Percentiles rank a stretch among this genome's conserved stretches.
These are phyloP conservation scores for Pseudocercospora ulei DNA, from an alignment of 2,329 filamentous ascomycete species.

Conservation along the genomic window DNA sequence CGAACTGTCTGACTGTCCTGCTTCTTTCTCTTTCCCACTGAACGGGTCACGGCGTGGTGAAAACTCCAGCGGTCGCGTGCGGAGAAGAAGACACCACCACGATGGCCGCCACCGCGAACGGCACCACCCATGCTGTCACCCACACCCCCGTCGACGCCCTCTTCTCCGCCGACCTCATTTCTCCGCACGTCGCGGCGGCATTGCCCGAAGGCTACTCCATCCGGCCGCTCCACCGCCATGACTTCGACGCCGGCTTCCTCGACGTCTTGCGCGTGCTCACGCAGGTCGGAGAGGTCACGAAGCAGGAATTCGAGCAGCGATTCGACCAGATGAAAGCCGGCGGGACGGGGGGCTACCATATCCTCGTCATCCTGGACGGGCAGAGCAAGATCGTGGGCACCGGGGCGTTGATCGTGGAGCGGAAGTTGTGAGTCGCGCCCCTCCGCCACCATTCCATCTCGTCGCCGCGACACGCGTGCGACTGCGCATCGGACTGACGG, in stretches of 20 bases:
- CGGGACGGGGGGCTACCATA: constrained; percentile 71
- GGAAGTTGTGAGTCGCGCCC: constrained; percentile 63
- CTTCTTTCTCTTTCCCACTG: not conserved
- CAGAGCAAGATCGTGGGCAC: constrained; percentile 70
- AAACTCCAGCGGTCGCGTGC: too few relatives aligned
- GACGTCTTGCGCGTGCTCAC: constrained; percentile 86
- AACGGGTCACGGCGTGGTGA: too few relatives aligned
- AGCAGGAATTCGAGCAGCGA: constrained; percentile 63
- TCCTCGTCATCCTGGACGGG: constrained; percentile 74
- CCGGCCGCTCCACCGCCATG: constrained; percentile 65
- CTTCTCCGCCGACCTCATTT: constrained; percentile 69
- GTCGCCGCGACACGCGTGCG: too few relatives aligned
- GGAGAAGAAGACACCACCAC: not conserved
- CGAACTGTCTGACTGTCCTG: too few relatives aligned
- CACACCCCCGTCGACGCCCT: constrained; percentile 41
- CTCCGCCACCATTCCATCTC: too few relatives aligned
- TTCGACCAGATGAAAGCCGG: constrained; percentile 69
- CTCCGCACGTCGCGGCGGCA: constrained; percentile 57
- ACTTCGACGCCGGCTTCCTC: constrained; percentile 75
- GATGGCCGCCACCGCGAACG: constrained; percentile 12
- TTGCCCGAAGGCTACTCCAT: constrained; percentile 75
- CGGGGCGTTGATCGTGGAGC: constrained; percentile 80
- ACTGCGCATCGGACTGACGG: too few relatives aligned
- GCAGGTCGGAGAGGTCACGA: constrained; percentile 75
- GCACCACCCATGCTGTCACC: constrained; percentile 4